phyloP scores from a whole-genome alignment of 345 rosid genomes.

The Boechera retrofracta region DNA sequence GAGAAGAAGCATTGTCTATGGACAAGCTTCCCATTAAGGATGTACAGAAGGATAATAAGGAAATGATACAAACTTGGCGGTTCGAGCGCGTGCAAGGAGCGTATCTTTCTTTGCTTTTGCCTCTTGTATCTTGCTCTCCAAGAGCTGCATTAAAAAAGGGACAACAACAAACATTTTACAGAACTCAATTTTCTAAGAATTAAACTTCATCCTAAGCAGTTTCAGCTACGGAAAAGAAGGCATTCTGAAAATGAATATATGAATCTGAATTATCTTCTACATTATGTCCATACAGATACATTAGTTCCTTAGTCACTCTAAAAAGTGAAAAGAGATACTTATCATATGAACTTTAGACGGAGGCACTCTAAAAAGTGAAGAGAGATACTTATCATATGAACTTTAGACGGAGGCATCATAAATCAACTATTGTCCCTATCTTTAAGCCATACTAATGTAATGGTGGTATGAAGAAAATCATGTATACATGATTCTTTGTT shows the following conservation, averaged over 20 bases:
- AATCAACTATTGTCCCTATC: background rate
- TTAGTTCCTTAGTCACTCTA: constrained; percentile 1
- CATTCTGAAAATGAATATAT: background rate
- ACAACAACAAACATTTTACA: background rate
- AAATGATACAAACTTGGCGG: constrained; percentile 44
- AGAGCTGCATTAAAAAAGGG: constrained; percentile 57
- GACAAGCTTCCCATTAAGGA: background rate
- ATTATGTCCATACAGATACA: background rate
- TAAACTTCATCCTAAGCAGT: constrained; percentile 21
- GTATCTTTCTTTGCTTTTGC: constrained; percentile 98
- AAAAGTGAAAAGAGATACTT: background rate
- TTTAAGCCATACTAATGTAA: constrained; percentile 1
- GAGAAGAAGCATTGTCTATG: constrained; percentile 3
- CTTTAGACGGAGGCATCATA: background rate
- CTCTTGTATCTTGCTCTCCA: constrained; percentile 99
- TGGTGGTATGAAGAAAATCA: constrained; percentile 24
- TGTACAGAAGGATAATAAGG: constrained; percentile 14
- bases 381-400: background rate
- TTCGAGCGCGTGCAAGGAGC: constrained; percentile 70
- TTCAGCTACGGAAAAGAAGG: background rate
- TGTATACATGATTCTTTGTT: constrained; percentile 19
- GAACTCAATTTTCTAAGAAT: constrained; percentile 24
- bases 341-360: background rate
- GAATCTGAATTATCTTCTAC: background rate
- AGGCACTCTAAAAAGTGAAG: background rate